Evolutionary conservation across 495 filamentous ascomycete genomes (phyloP), one percentile per base, ranked within the genome.

Genomic region (Xylaria grammica): DNA sequence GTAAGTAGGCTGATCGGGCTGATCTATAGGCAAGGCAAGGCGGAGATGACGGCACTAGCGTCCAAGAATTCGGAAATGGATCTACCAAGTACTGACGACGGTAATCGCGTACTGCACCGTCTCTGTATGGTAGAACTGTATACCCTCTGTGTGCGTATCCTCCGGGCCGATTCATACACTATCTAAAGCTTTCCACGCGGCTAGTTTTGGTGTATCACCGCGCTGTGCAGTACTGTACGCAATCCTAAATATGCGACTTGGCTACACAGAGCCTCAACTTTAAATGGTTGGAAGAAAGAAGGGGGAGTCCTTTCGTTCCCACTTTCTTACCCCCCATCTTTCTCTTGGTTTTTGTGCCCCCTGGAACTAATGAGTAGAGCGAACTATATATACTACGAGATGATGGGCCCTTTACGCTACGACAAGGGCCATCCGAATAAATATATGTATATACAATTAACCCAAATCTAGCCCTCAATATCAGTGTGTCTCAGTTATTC

Each of bases 181-280:
- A 32, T 32, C 5, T n/a, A 52, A n/a, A 34, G 4, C 29, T 19
- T 22, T 17, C n/a, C 56, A 32, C 44, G 40, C 24, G 26, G 40
- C 40, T 36, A 15, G 56, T n/a, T 32, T 42, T 45, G 17, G 56
- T 48, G 42, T 48, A 30, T 38, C n/a, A 26, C 38, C 15, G n/a
- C 27, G 24, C 7, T 27, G 20, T 27, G 38, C 40, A 32, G 38
- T 32, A 20, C 36, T 45, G 38, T 45, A 24, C 55, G 15, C 40
- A 46, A 10, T 42, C 29, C 7, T 24, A 27, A 42, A 34, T 59
- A 20, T 29, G 4, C 19, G 22, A 5, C 3, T 24, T 3, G 15
- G 40, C 40, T 4, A 44, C 40, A 44, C 40, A 58, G 36, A 58
- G 54, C 54, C 38, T 58, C 54, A 32, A 44, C 38, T 27, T 29